Conservation (phyloP, 139 green algal genomes). For the Auxenochlorella pyrenoidosa region DNA sequence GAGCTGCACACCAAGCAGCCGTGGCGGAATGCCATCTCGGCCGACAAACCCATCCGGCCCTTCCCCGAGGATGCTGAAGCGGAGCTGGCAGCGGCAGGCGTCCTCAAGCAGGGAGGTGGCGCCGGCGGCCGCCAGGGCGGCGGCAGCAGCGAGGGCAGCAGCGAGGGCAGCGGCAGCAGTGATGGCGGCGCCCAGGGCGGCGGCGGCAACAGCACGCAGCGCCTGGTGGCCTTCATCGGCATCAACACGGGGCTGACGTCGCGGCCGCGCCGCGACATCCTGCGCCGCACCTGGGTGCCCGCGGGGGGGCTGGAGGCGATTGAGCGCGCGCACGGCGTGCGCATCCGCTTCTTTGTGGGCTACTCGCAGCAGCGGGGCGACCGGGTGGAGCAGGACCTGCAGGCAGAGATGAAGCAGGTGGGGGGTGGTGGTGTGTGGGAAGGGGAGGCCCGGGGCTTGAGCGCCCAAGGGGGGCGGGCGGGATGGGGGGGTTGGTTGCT, state of each 20-base stretch:
- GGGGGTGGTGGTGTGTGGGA: background rate
- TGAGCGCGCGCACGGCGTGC: slow-evolving; percentile 43
- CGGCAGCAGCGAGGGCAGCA: background rate
- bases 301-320: slow-evolving; percentile 35
- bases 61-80: slow-evolving; percentile 10
- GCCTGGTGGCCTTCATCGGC: slow-evolving; percentile 46
- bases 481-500: background rate
- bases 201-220: slow-evolving; percentile 5
- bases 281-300: slow-evolving; percentile 62
- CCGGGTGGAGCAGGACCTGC: slow-evolving; percentile 34
- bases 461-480: too few species aligned
- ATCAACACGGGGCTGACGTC: slow-evolving; percentile 62
- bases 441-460: too few species aligned
- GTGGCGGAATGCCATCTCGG: slow-evolving; percentile 45
- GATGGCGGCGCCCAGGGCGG: background rate
- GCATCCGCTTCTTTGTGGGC: slow-evolving; percentile 62
- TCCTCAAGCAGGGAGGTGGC: background rate
- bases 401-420: slow-evolving; percentile 25
- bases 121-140: background rate
- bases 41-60: slow-evolving; percentile 21
- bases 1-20: slow-evolving; percentile 67
- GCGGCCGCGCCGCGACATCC: slow-evolving; percentile 44
- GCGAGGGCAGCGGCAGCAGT: background rate
- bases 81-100: background rate
- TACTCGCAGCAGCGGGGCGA: slow-evolving; percentile 55